Percentiles rank a stretch among this genome's conserved stretches.
phyloP scores from a whole-genome alignment of 768 basidiomycete species.

The Termitomyces sp. region DNA sequence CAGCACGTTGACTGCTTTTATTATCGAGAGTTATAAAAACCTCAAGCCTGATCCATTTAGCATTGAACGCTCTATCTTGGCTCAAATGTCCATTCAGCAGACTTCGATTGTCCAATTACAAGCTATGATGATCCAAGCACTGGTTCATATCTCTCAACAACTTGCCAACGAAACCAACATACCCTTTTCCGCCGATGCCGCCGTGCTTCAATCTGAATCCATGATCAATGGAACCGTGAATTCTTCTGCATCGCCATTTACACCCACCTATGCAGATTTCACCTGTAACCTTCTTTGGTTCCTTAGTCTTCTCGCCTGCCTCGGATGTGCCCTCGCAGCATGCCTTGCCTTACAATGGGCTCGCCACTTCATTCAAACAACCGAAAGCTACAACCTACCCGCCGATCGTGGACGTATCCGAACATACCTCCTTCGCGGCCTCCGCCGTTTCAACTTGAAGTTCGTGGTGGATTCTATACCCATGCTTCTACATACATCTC shows the following conservation, averaged over 20 bases:
- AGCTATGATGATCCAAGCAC: neutral
- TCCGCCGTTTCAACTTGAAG: neutral
- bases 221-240: neutral
- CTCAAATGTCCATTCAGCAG: neutral
- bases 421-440: neutral
- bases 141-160: neutral
- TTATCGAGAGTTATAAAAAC: conserved; percentile 18
- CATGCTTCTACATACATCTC: neutral
- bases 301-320: conserved; percentile 19
- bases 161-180: neutral
- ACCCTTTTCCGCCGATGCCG: neutral
- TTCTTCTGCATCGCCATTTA: neutral
- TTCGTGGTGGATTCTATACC: neutral
- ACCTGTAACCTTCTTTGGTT: conserved; percentile 21
- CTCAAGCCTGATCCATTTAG: conserved; percentile 9
- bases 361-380: conserved; percentile 6
- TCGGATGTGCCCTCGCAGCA: conserved; percentile 22
- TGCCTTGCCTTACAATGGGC: conserved; percentile 17
- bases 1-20: conserved; percentile 18
- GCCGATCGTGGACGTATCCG: conserved; percentile 6
- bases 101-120: neutral
- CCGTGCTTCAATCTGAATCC: neutral
- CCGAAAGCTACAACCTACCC: neutral
- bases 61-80: neutral
- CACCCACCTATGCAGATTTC: conserved; percentile 10